Base-by-base conservation (phyloP, 2,329 filamentous ascomycete genomes). In the Claviceps spartinae region DNA sequence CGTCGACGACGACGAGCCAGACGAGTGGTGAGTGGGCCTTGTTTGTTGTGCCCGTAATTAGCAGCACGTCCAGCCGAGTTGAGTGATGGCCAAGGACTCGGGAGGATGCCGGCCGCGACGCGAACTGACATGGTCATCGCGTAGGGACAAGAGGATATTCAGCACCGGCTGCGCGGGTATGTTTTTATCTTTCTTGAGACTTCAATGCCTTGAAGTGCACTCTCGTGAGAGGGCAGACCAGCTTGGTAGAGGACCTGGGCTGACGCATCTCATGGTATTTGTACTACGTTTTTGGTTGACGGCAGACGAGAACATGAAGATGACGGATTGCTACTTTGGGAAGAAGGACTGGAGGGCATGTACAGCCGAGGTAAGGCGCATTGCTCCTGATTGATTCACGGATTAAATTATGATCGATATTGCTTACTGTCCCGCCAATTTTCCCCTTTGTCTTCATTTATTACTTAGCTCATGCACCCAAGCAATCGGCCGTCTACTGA, bases 341-440 rank as follows among this genome's bases (percentile, higher is more conserved):
- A 95, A 90, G 76, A 95, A 90, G 66, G 93, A 98, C 66, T 98
- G 93, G 91, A 77, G 93, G 60, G 76, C 78, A 53, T 98, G 93
- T 69, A 86, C 86, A 64, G 76, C 82, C 58, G 91, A 97, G 80
- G 91, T 95, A 67, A 73, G 85, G 8, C n/a, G 16, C 14, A 8
- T 16, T 40, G 38, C 38, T 4, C 16, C 38, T 34, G 9, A 11
- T 34, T 11, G 30, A 34, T 34, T 34, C 9, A 11, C 4, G 30
- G 9, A 11, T 34, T 34, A 9, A 30, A 30, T 30, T 8, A 30
- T 30, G 26, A 22, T 22, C 7, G 9, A 22, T 43, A 11, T 22
- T 22, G 8, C 2, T 4, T 41, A 18, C 41, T 14, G 13, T 14
- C 26, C 9, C 4, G n/a, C 3, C 7, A 5, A 24, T 8, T 22